Evolutionary conservation across 208 protist species (phyloP), one percentile per base, ranked within the genome.

Genomic region (Crithidia fasciculata): DNA sequence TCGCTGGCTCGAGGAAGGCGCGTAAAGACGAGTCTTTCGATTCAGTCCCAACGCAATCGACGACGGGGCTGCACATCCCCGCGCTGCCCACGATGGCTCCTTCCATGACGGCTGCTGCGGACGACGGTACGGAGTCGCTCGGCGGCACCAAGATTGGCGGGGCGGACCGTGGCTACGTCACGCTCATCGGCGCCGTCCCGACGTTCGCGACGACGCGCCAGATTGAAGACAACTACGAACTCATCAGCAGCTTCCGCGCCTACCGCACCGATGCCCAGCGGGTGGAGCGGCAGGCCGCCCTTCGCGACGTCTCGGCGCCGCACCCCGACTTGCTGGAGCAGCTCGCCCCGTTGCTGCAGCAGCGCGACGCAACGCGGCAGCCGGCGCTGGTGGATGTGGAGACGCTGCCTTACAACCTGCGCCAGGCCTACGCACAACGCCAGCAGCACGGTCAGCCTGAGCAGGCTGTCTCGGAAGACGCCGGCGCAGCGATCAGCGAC

Each of bases 241-340:
- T 94, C 44, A 90, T 91, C 75, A 94, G 89, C 83, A 94, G 89
- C 70, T 90, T 94, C 62, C 84, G 89, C 8, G 86, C 84, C n/a
- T 94, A 94, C 60, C 81, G 79, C 71, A 83, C 85, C 56, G 89
- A 94, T 74, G 89, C 89, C 4, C 74, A 80, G 47, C 60, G 81
- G 41, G 72, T 83, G 9, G 86, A 84, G 54, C 79, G 83, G 18
- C 63, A 83, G 76, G 74, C 82, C 4, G 74, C 67, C 2, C 65
- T 82, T 64, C 82, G 81, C 2, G 78, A 84, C 37, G 63, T 81
- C 10, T 83, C 78, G n/a, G 84, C 82, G 2, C 89, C 86, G 4
- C 89, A 94, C 74, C 89, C 89, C 4, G 89, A 94, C 52, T 81
- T 92, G 9, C 70, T 90, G 7, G 76, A 82, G 9, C 86, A 85